Base-by-base conservation (phyloP, 306 rosid species). In the Ceratonia siliqua region DNA sequence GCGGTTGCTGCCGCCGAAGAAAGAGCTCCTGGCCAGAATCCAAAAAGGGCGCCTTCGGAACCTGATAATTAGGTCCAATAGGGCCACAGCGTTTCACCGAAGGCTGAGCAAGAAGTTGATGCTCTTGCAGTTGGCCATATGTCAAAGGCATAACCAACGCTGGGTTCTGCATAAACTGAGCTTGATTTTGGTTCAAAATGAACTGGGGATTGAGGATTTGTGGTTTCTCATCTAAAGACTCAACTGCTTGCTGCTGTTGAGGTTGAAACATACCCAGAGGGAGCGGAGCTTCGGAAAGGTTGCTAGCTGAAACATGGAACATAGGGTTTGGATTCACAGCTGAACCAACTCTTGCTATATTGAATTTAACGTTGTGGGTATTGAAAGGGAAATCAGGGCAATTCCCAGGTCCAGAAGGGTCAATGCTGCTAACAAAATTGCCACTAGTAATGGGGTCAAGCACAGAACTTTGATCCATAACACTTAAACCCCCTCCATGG, bases 161-260 rank as follows among this genome's bases (percentile, higher is more conserved):
- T 0, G 96, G 83, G 66, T 86, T 84, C 10, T 83, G 90, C 21
- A 78, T 39, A 25, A 83, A 86, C 75, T 86, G 96, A 15, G 82
- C 62, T 68, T 87, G 92, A 77, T 75, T 90, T 66, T 87, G 92
- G 75, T 83, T 86, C 43, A 88, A 63, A 30, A 80, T 18, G 62
- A 92, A 38, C 63, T 82, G 90, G 22, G 91, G 78, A 74, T 78
- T 85, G 53, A 83, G 63, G 68, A 72, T 68, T 25, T 85, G 96
- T 5, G 89, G 88, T 88, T 87, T 93, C 71, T 88, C 90, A 39
- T 90, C 98, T 33, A 81, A 20, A 55, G 79, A 39, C 39, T 80
- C 87, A 21, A 78, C 52, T 72, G 82, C n/a, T 46, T 78, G 87
- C 2, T 62, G 89, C 1, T 73, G 83, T 10, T 82, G 81, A 8